A percentile compares a stretch with the other conserved stretches of the same genome.
These are phyloP conservation scores for Solanum hybrid DNA, from an alignment of 305 asterid genomes.

Conservation along the genomic window DNA sequence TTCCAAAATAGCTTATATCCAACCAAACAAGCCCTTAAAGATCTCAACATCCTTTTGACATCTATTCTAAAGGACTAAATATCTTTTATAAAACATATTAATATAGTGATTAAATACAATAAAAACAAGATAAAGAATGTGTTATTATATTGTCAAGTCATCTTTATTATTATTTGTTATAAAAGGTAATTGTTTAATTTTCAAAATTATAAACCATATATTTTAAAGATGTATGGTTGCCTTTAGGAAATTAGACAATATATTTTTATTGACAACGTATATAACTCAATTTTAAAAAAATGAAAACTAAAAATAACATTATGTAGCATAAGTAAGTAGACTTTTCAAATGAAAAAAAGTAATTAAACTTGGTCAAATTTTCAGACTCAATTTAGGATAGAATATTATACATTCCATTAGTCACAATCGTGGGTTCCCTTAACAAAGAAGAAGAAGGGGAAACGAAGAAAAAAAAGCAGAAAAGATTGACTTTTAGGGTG, in stretches of 20 bases:
- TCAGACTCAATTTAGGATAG: not conserved
- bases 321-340: not conserved
- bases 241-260: not conserved
- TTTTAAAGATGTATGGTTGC: not conserved
- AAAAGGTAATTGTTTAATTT: not conserved
- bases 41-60: not conserved
- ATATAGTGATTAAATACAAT: not conserved
- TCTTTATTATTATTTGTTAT: not conserved
- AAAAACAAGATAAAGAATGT: not conserved
- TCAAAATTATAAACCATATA: not conserved
- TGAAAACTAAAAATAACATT: not conserved
- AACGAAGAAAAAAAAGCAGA: not conserved
- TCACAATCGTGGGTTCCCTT: not conserved
- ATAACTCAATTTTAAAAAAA: not conserved
- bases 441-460: not conserved
- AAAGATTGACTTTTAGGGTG: not conserved
- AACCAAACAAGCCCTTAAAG: not conserved
- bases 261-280: not conserved
- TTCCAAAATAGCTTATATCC: no score
- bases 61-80: not conserved
- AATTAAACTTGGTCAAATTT: not conserved
- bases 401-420: not conserved
- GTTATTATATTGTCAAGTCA: no score
- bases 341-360: not conserved
- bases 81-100: not conserved